Evolutionary conservation across 805 yeast genomes (phyloP).

Genomic region (Myxozyma vanderwaltii): DNA sequence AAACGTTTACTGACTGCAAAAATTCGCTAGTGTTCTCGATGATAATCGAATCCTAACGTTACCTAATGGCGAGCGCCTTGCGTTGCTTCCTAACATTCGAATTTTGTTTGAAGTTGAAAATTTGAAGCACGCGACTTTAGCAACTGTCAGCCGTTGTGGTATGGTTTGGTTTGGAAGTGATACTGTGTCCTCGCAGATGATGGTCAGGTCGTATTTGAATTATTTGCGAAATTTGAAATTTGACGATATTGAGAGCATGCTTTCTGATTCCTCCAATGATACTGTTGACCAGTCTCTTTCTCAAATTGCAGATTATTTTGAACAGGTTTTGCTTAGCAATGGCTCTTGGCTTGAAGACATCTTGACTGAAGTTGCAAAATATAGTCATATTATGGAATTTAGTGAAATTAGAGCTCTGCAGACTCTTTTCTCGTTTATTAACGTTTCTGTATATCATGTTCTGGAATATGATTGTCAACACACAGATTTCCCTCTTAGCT

Average conservation of each 20-base stretch:
- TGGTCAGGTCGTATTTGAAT: slow-evolving; percentile 37
- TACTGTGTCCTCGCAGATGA: slow-evolving; percentile 36
- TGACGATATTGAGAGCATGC: slow-evolving; percentile 35
- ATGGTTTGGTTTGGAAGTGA: slow-evolving; percentile 69
- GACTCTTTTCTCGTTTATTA: slow-evolving; percentile 49
- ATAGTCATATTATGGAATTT: slow-evolving; percentile 58
- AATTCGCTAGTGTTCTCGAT: slow-evolving; percentile 75
- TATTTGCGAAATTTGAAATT: slow-evolving; percentile 16
- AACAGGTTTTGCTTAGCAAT: neutral
- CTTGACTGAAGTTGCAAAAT: slow-evolving; percentile 38
- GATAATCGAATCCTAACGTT: slow-evolving; percentile 80
- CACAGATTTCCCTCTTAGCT: slow-evolving; percentile 33
- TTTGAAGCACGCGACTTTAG: slow-evolving; percentile 74
- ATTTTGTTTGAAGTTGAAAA: slow-evolving; percentile 76
- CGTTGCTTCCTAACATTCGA: slow-evolving; percentile 62
- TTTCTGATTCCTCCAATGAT: slow-evolving; percentile 13
- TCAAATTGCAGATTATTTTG: neutral
- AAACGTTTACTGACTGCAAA: neutral
- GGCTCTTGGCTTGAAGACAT: slow-evolving; percentile 34
- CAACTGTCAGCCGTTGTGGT: slow-evolving; percentile 92
- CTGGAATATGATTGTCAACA: slow-evolving; percentile 35
- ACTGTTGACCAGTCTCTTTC: neutral
- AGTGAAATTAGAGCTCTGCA: slow-evolving; percentile 44
- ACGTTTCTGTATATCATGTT: slow-evolving; percentile 43
- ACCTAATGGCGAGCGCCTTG: slow-evolving; percentile 85